phyloP scores from a whole-genome alignment of 169 alveolate genomes.

The Cryptosporidium sp. region DNA sequence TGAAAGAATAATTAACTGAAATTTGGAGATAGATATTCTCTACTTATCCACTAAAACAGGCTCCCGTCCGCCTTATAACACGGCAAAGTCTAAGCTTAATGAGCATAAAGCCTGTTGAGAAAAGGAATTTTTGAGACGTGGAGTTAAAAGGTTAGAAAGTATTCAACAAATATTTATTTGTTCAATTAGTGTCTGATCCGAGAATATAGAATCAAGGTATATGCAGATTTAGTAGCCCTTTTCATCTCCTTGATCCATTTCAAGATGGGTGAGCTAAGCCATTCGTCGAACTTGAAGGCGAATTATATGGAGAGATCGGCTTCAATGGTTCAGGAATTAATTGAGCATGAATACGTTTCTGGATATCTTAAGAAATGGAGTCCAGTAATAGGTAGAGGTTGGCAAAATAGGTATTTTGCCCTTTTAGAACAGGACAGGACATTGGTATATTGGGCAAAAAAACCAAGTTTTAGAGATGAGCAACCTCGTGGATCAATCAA shows the following conservation, averaged over 20 bases:
- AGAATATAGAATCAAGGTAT: not conserved
- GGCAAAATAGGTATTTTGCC: slow-evolving; percentile 68
- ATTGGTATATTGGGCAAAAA: slow-evolving; percentile 58
- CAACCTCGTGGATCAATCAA: slow-evolving; percentile 68
- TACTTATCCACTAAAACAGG: not conserved
- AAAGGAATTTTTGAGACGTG: slow-evolving; percentile 7
- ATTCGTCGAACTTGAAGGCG: slow-evolving; percentile 6
- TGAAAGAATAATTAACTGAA: not conserved
- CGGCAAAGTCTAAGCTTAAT: not conserved
- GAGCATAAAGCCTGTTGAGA: not conserved
- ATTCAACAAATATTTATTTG: slow-evolving; percentile 5
- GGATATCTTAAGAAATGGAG: slow-evolving; percentile 74
- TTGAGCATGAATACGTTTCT: slow-evolving; percentile 57
- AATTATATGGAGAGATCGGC: slow-evolving; percentile 40
- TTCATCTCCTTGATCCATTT: not conserved
- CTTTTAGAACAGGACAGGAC: slow-evolving; percentile 60
- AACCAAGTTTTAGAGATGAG: slow-evolving; percentile 60
- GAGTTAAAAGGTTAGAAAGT: not conserved
- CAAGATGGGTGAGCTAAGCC: slow-evolving; percentile 17
- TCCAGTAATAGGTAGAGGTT: slow-evolving; percentile 74
- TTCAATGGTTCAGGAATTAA: slow-evolving; percentile 67
- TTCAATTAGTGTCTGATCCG: not conserved
- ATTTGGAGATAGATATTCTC: not conserved
- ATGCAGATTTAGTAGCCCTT: not conserved
- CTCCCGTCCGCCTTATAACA: slow-evolving; percentile 10